These are phyloP conservation scores for Tephrocybe sp. DNA, from an alignment of 768 basidiomycete species.

Conservation along the genomic window DNA sequence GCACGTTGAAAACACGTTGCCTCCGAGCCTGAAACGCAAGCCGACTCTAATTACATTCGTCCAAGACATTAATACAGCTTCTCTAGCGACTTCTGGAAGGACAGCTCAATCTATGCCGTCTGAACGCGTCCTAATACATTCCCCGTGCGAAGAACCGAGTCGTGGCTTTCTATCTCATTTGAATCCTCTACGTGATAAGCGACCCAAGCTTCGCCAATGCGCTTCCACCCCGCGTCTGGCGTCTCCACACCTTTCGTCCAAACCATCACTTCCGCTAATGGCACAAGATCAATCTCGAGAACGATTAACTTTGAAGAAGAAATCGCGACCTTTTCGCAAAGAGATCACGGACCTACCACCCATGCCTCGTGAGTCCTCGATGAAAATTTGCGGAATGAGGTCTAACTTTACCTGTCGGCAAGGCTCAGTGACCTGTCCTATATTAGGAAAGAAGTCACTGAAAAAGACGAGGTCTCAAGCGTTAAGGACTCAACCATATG, in stretches of 20 bases:
- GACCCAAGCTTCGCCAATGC: conserved; percentile 22
- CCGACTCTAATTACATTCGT: conserved; percentile 11
- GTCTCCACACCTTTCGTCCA: conserved; percentile 16
- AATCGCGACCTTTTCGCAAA: conserved; percentile 20
- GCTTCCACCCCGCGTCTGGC: conserved; percentile 29
- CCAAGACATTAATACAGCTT: conserved; percentile 1
- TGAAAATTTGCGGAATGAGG: not conserved
- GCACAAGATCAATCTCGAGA: conserved; percentile 5
- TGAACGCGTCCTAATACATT: conserved; percentile 13
- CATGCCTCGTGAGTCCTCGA: conserved; percentile 9
- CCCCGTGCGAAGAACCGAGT: conserved; percentile 12
- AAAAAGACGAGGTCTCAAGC: conserved; percentile 37
- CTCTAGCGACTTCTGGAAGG: not conserved
- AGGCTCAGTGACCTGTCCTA: conserved; percentile 8
- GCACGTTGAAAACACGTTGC: not conserved
- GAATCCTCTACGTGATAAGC: conserved; percentile 26
- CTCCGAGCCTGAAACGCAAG: conserved; percentile 9
- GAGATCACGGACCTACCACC: conserved; percentile 8
- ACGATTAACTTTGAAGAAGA: conserved; percentile 11
- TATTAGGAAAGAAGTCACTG: conserved; percentile 15
- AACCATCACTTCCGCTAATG: conserved; percentile 4
- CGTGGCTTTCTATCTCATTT: conserved; percentile 23
- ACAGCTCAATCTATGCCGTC: conserved; percentile 4
- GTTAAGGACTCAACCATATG: conserved; percentile 57
- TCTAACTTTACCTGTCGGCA: not conserved